Evolutionary conservation across 176 grass and related monocot species (phyloP).

Genomic region (Zizania latifolia): DNA sequence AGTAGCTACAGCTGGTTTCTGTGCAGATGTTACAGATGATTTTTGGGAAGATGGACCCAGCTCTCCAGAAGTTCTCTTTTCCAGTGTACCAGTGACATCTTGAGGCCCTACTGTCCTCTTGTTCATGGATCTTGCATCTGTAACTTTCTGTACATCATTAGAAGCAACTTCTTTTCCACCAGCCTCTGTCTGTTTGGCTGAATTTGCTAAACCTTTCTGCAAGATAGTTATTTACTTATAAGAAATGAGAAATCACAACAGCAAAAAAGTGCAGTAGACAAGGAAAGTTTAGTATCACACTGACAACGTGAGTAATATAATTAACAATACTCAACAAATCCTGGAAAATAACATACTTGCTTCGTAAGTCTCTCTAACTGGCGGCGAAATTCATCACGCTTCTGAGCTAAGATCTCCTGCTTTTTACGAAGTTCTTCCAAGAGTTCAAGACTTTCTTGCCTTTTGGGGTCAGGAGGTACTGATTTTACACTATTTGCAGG

Average conservation of each 20-base stretch:
- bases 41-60: conserved; percentile 41
- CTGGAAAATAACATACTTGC: conserved; percentile 51
- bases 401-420: conserved; percentile 83
- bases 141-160: conserved; percentile 35
- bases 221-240: conserved; percentile 20
- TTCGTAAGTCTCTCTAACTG: conserved; percentile 80
- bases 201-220: conserved; percentile 45
- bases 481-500: conserved; percentile 44
- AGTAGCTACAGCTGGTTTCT: conserved; percentile 34
- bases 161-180: conserved; percentile 38
- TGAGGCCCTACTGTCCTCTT: conserved; percentile 1
- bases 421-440: conserved; percentile 94
- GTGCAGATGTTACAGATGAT: conserved; percentile 28
- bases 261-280: neutral
- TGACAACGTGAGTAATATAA: neutral
- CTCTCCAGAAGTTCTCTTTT: conserved; percentile 46
- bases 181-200: conserved; percentile 44
- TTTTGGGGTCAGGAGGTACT: conserved; percentile 46
- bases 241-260: neutral
- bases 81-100: conserved; percentile 33
- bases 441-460: conserved; percentile 70
- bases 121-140: conserved; percentile 10
- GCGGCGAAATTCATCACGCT: conserved; percentile 81
- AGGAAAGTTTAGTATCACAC: neutral
- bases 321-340: conserved; percentile 17